Conservation (phyloP, 495 filamentous ascomycete genomes). For the Clavariopsis aquatica region DNA sequence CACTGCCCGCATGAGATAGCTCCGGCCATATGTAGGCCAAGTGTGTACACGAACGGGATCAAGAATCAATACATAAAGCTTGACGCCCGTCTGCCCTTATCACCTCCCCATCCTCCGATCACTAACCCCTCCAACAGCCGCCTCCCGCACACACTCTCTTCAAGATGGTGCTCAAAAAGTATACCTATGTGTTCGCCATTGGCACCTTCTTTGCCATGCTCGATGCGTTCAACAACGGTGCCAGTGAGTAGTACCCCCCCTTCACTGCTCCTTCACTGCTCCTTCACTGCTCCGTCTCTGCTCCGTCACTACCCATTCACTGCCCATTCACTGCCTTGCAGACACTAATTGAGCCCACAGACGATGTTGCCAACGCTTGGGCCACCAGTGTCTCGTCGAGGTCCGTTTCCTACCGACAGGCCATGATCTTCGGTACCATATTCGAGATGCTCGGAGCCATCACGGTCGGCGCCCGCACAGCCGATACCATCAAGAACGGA, state of each 20-base stretch:
- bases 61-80: background rate
- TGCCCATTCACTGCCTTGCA: background rate
- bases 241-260: conserved; percentile 51
- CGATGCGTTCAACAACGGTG: conserved; percentile 72
- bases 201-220: conserved; percentile 75
- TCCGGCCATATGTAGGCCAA: background rate
- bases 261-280: background rate
- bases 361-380: conserved; percentile 76
- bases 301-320: no score
- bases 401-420: conserved; percentile 39
- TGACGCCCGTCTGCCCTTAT: background rate
- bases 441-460: conserved; percentile 54
- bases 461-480: conserved; percentile 60
- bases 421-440: conserved; percentile 38
- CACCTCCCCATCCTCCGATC: background rate
- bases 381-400: conserved; percentile 39
- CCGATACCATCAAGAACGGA: conserved; percentile 40
- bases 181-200: conserved; percentile 71
- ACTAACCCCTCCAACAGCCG: background rate
- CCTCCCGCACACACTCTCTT: background rate
- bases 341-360: conserved; percentile 27
- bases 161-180: conserved; percentile 51
- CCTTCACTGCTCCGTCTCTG: no score
- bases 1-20: background rate
- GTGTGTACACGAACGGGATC: background rate